Evolutionary conservation across 1,284 basidiomycete genomes (phyloP), one percentile per base, ranked within the genome.

Genomic region (Naganishia sp.): DNA sequence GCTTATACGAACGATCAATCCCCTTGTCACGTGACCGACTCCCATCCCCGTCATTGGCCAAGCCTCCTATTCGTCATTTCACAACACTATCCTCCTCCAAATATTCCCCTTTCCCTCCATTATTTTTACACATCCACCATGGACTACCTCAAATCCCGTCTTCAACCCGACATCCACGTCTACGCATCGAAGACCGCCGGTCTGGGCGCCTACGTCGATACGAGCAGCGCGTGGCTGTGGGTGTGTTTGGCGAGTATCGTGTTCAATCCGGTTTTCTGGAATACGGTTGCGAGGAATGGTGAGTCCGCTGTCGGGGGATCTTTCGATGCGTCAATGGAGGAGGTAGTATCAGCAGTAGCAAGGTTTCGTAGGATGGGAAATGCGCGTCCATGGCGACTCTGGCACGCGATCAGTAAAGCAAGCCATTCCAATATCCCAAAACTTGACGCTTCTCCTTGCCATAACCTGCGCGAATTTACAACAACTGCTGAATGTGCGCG

Each of bases 211-310:
- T 61, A 61, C 59, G 18, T 50, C 6, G 59, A 61, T 42, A 25
- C 36, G 36, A 21, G 33, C 36, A 49, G 43, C 23, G 75, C 81
- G 2, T 90, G 89, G 31, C 77, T 96, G 44, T 85, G 83, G 75
- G 70, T 89, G 28, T 86, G 87, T 1, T 70, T 90, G 18, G 81
- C 84, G 0, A 79, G 87, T 66, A 89, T 93, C 57, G 75, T 86
- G 16, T 95, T 96, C 83, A 97, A 97, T 75, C 94, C 94, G 0
- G 86, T 87, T 1, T 94, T 90, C 72, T 98, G 94, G 95, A 98
- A 98, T 80, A 87, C 94, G 69, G 87, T 94, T 43, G 94, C 94
- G 31, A 88, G 88, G 67, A 93, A 95, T 82, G 94, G 94, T 94
- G 67, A 66, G 84, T 81, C 10, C 16, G 55, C 44, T 9, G 21